Base-by-base conservation (phyloP, 371 early-diverging fungal species). In the Mortierella sp. region DNA sequence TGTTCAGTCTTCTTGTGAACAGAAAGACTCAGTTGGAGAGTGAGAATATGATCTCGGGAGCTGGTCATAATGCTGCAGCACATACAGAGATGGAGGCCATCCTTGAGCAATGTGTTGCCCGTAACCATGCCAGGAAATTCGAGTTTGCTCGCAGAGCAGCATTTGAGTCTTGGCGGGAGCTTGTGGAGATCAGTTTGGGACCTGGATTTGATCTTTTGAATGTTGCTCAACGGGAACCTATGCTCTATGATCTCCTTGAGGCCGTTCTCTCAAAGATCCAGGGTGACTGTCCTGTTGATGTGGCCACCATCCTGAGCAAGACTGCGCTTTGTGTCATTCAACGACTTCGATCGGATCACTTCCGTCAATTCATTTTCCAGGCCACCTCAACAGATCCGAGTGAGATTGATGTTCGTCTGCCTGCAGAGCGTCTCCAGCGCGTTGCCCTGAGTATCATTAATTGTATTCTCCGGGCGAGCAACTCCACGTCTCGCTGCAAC, bases 91-190 rank as follows among this genome's bases (percentile, higher is more conserved):
- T 91, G 66, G 83, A 84, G 46, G 77, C 82, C 4, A 86, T 91
- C 46, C 66, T 92, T 51, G 74, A 82, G 25, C 76, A 76, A 25
- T 84, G 85, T 61, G 83, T 88, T 76, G 89, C 86, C 11, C 72
- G 84, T 19, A 97, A 96, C 65, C 89, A 90, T 60, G 75, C 76
- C 19, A 85, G 87, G 25, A 68, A 90, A 90, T 72, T 87, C 92
- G 64, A 84, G 80, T 51, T 83, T 83, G 60, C 93, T 88, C 90
- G 60, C 68, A 81, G 47, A 86, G 91, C 63, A 86, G 90, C 68
- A 56, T 92, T 64, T 81, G 88, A 52, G 45, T 92, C 94, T 0
- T 97, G 96, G 97, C 89, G 90, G 66, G 89, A 94, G 62, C 80
- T 96, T 18, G 85, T 94, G 1, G 91, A 93, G 59, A 85, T 94